Percentiles rank a stretch among this genome's conserved stretches.
Evolutionary conservation across 331 rosid genomes (phyloP).

Genomic region (Rosa hybrid): DNA sequence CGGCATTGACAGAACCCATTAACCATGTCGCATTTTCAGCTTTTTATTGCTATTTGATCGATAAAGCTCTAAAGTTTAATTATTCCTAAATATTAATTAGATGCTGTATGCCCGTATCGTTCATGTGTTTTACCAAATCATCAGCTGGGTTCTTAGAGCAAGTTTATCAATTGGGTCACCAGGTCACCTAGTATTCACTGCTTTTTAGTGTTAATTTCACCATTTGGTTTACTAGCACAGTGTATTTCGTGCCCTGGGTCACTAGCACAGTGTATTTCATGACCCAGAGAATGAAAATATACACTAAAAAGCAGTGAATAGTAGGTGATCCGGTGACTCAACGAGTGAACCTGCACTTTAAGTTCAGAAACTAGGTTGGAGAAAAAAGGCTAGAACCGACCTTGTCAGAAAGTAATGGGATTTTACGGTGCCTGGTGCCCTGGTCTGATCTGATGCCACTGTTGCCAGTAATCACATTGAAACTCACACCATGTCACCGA

Average conservation of each 20-base stretch:
- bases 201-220: too few species aligned
- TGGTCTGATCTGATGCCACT: neutral
- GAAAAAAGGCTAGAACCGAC: constrained; percentile 11
- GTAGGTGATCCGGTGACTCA: too few species aligned
- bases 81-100: neutral
- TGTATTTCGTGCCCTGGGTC: too few species aligned
- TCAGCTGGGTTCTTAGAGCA: neutral
- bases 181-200: too few species aligned
- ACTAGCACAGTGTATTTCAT: too few species aligned
- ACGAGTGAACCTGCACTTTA: too few species aligned
- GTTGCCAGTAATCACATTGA: neutral
- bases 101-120: neutral
- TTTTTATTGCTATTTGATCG: neutral
- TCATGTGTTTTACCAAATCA: neutral
- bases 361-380: neutral
- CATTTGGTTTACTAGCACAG: too few species aligned
- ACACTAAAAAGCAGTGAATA: too few species aligned
- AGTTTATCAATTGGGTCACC: too few species aligned
- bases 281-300: too few species aligned
- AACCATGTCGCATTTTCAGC: neutral
- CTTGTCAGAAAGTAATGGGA: constrained; percentile 2
- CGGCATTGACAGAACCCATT: neutral
- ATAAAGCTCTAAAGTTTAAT: neutral
- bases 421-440: neutral
- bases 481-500: neutral